Base-by-base conservation (phyloP, 805 yeast genomes). In the Naumovozyma dairenensis region DNA sequence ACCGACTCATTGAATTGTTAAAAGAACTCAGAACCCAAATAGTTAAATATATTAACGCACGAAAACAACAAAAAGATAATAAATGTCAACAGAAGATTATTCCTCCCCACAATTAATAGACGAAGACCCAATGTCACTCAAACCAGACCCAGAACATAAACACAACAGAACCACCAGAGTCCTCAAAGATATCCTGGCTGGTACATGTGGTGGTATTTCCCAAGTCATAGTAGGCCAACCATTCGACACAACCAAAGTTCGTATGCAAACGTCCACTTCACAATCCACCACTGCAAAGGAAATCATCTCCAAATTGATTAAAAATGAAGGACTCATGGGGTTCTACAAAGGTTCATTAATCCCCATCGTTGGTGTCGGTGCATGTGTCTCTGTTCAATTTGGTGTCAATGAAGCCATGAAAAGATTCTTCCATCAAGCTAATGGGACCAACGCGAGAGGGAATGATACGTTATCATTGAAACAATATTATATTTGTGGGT, bases 141-240 rank as follows among this genome's bases (percentile, higher is more conserved):
- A n/a, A n/a, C n/a, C n/a, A n/a, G n/a, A n/a, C n/a, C n/a, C n/a
- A n/a, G n/a, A n/a, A n/a, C n/a, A n/a, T n/a, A n/a, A n/a, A n/a
- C n/a, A n/a, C 13, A 6, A 24, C 8, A 14, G n/a, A 6, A 24
- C 13, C 13, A n/a, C 25, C 6, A 33, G 50, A 29, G 48, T 52
- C 1, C 43, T 68, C 21, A 85, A 85, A 49, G 96, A 87, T 56
- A 70, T 86, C 31, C 60, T 82, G 35, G 93, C 94, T 4, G 98
- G 98, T 15, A 89, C 96, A 13, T 69, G 80, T 46, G 97, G 97
- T 37, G 98, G 98, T 34, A 74, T 92, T 18, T 89, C 96, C 5
- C 98, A 92, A 61, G 97, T 92, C 6, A 63, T 92, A 21, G 82
- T 80, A 10, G 98, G 98, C 16, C 97, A 92, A 60, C 96, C 97